These are phyloP conservation scores for Nasturtium officinale DNA, from an alignment of 345 rosid genomes.

Conservation along the genomic window DNA sequence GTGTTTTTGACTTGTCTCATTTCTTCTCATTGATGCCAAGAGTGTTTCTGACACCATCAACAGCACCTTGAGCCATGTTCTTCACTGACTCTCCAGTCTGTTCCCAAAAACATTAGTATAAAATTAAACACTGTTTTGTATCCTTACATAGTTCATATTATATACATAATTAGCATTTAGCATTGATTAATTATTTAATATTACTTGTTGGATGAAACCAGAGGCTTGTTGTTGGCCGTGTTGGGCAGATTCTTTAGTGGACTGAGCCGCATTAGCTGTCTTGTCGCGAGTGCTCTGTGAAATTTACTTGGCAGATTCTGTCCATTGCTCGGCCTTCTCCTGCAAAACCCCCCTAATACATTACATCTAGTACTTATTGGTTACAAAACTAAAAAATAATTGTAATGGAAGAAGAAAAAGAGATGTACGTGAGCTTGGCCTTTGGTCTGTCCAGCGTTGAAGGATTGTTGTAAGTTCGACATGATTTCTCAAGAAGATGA, in stretches of 20 bases:
- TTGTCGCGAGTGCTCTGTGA: conserved; percentile 29
- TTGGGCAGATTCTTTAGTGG: conserved; percentile 42
- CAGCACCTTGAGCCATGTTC: conserved; percentile 51
- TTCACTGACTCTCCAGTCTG: conserved; percentile 50
- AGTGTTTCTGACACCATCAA: conserved; percentile 45
- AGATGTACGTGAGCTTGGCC: conserved; percentile 35
- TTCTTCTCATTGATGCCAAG: conserved; percentile 43
- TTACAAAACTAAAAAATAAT: conserved; percentile 11
- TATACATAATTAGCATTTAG: neutral
- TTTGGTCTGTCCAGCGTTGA: conserved; percentile 42
- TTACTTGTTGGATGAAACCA: conserved; percentile 41
- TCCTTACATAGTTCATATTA: neutral
- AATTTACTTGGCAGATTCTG: conserved; percentile 39
- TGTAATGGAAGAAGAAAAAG: conserved; percentile 3
- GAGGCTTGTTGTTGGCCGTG: conserved; percentile 39
- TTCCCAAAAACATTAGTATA: neutral
- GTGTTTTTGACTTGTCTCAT: neutral
- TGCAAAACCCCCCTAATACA: neutral
- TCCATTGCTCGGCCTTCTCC: conserved; percentile 40
- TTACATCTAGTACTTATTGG: neutral
- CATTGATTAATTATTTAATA: neutral
- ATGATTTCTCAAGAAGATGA: conserved; percentile 19
- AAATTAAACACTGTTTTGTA: neutral
- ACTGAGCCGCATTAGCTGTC: conserved; percentile 34
- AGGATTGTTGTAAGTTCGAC: conserved; percentile 41